Evolutionary conservation across 1,139 yeast species (phyloP), one percentile per base, ranked within the genome.

Genomic region (Blastobotrys proliferans): DNA sequence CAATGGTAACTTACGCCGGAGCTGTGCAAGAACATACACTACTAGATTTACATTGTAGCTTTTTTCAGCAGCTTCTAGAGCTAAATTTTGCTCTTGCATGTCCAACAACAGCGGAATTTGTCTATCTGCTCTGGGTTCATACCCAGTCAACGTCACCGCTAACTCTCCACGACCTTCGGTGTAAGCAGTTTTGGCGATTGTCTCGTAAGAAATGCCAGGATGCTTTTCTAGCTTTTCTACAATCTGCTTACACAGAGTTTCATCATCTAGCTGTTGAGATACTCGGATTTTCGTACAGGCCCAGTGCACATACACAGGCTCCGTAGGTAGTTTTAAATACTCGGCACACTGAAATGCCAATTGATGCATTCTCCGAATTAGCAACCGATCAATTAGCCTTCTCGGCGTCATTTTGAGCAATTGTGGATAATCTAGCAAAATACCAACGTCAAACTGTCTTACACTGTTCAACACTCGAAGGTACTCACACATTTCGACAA

Each of bases 131-230:
- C 81, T 70, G 0, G 85, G 82, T 57, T 92, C 97, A 46, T 80
- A 65, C 42, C 80, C 74, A 3, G 85, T 72, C 21, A 90, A 62
- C 38, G 74, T 66, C 45, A 81, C 77, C 26, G 96, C 83, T 21
- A 92, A 65, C 21, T 72, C 70, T 4, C 74, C 62, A 27, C 97
- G 70, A 1, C 98, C 98, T 61, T 92, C 97, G 51, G 83, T 82
- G 55, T 75, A 79, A 1, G 97, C 95, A 20, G 77, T 71, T 14
- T 73, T 70, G 0, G 94, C 80, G 28, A 92, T 77, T 33, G 73
- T 69, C 9, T 78, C 78, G 55, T 81, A 80, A 0, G 94, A 73
- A 0, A 83, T 66, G 0, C 70, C 70, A 1, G 57, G 49, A 8
- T 65, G 57, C 8, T 53, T 49, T 10, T 50, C 49, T 14, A 84